A percentile compares a stretch with the other conserved stretches of the same genome.
Conservation (phyloP, 2,329 filamentous ascomycete genomes). For the Coniochaeta hoffmannii region DNA sequence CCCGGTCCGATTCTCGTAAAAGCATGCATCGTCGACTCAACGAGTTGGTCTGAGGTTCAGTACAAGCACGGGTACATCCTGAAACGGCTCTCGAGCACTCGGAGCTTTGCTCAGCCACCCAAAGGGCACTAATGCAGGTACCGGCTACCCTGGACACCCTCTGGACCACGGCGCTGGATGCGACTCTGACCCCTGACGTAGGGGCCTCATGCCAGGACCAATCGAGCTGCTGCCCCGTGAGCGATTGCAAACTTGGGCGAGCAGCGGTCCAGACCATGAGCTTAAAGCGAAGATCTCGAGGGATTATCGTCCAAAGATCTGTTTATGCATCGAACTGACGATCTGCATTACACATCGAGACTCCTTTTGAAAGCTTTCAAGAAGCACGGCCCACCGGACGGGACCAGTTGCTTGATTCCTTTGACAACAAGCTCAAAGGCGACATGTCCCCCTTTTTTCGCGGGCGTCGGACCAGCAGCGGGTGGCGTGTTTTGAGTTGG, state of each 20-base stretch:
- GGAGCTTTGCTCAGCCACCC: conserved; percentile 3
- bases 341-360: neutral
- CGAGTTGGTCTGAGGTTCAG: neutral
- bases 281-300: neutral
- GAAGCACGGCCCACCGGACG: too few species aligned
- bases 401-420: neutral
- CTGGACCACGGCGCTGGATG: neutral
- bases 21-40: neutral
- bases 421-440: neutral
- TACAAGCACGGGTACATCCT: neutral
- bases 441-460: neutral
- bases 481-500: neutral
- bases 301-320: neutral
- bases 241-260: neutral
- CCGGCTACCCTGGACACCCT: too few species aligned
- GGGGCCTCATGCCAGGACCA: neutral
- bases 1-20: neutral
- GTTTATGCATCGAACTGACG: neutral
- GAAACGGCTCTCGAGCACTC: conserved; percentile 3
- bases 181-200: neutral
- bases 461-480: neutral
- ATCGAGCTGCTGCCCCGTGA: neutral
- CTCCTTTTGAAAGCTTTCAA: neutral
- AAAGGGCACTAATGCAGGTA: conserved; percentile 4
- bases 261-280: neutral